Percentiles rank a stretch among this genome's conserved stretches.
phyloP scores from a whole-genome alignment of 2,329 filamentous ascomycete species.

The Fusarium multiceps region DNA sequence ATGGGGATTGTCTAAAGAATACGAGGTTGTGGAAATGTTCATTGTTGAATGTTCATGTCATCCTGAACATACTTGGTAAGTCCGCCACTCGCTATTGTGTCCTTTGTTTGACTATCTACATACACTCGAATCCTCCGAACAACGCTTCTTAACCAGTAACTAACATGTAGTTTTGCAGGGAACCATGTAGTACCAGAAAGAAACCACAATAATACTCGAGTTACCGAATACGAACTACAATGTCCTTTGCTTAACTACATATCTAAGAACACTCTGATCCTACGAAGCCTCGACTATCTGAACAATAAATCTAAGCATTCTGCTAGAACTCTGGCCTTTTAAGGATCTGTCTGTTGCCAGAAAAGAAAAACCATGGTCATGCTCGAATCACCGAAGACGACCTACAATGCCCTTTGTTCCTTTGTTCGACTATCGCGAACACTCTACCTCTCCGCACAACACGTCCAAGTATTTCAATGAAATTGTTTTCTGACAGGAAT shows the following conservation, averaged over 20 bases:
- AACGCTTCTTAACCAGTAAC: not conserved
- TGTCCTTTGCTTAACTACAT: too few relatives aligned
- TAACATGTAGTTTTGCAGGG: not conserved
- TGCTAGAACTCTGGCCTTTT: too few relatives aligned
- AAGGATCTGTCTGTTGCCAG: too few relatives aligned
- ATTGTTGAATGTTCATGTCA: not conserved
- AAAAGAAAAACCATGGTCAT: too few relatives aligned
- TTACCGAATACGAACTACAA: not conserved
- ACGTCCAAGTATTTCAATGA: too few relatives aligned
- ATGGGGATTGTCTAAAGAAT: too few relatives aligned
- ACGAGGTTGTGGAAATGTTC: not conserved
- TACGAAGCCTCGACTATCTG: too few relatives aligned
- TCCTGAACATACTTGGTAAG: not conserved
- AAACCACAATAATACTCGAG: not conserved
- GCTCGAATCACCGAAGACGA: not conserved
- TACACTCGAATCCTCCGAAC: not conserved
- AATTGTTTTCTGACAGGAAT: too few relatives aligned
- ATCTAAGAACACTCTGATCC: too few relatives aligned
- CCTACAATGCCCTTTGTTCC: not conserved
- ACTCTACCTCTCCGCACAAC: not conserved
- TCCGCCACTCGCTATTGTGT: not conserved
- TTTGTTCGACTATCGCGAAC: not conserved
- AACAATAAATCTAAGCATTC: too few relatives aligned
- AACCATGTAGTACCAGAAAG: not conserved
- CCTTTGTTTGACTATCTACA: constrained; percentile 2